These are phyloP conservation scores for Xylaria flabelliformis DNA, from an alignment of 495 filamentous ascomycete species.

Conservation along the genomic window DNA sequence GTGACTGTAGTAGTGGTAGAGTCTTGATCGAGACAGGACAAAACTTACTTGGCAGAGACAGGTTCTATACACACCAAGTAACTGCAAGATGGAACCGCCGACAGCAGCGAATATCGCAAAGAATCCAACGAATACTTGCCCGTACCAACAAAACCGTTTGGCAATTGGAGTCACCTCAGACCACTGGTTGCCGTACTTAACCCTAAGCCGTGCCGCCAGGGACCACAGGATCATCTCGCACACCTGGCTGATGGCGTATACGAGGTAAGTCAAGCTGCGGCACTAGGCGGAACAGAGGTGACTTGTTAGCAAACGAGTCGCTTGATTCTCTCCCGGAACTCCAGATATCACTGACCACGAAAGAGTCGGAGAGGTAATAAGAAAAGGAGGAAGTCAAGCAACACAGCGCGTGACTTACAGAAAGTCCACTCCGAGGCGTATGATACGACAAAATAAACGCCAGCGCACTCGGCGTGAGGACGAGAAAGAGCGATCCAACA, in stretches of 20 bases:
- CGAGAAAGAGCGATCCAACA: constrained; percentile 40
- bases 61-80: constrained; percentile 49
- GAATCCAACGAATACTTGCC: constrained; percentile 39
- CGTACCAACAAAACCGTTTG: constrained; percentile 39
- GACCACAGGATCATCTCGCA: constrained; percentile 44
- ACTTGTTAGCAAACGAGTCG: not conserved
- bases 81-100: constrained; percentile 47
- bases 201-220: constrained; percentile 29
- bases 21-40: not conserved
- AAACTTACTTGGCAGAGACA: constrained; percentile 41
- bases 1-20: not conserved
- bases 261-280: constrained; percentile 47
- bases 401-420: not conserved
- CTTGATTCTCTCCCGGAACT: not conserved
- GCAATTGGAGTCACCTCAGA: constrained; percentile 30
- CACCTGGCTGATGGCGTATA: constrained; percentile 50
- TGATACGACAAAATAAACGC: constrained; percentile 50
- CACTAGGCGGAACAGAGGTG: constrained; percentile 31
- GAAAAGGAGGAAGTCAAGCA: not conserved
- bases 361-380: not conserved
- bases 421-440: constrained; percentile 50
- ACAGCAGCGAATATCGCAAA: constrained; percentile 44
- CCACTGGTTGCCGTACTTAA: constrained; percentile 36
- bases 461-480: constrained; percentile 44
- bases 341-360: too few species aligned